Evolutionary conservation across 495 filamentous ascomycete genomes (phyloP).

Genomic region (Zalerion maritima): DNA sequence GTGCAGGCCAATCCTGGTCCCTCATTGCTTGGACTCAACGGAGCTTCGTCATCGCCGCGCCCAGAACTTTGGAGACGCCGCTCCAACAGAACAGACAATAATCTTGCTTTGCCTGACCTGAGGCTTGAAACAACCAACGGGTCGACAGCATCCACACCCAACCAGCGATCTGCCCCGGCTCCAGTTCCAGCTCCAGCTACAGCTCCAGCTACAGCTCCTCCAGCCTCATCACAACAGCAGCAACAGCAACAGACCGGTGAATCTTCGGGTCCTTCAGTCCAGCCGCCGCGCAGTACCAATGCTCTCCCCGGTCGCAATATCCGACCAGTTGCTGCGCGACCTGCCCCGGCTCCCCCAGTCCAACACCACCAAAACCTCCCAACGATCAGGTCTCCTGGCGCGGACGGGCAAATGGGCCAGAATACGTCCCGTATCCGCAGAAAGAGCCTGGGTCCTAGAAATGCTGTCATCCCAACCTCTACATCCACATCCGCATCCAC

Average conservation of each 20-base stretch:
- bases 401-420: constrained; percentile 7
- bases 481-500: neutral
- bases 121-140: constrained; percentile 28
- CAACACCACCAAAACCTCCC: constrained; percentile 6
- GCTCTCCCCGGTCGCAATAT: constrained; percentile 15
- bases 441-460: neutral
- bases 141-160: constrained; percentile 23
- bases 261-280: constrained; percentile 8
- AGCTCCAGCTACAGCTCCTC: constrained; percentile 1
- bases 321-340: no score
- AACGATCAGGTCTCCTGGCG: constrained; percentile 10
- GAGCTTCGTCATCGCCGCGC: constrained; percentile 18
- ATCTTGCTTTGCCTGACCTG: constrained; percentile 25
- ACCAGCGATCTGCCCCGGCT: constrained; percentile 6
- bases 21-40: constrained; percentile 5
- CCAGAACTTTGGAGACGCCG: constrained; percentile 31
- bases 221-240: constrained; percentile 7
- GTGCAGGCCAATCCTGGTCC: constrained; percentile 2
- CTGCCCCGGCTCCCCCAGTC: no score
- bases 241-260: constrained; percentile 2
- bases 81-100: constrained; percentile 26
- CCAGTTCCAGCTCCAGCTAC: constrained; percentile 8
- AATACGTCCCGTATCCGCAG: constrained; percentile 6
- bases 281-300: constrained; percentile 13
- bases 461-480: neutral